Percentiles rank a stretch among this genome's conserved stretches.
These are phyloP conservation scores for Kwoniella heveanensis DNA, from an alignment of 768 basidiomycete genomes.

Conservation along the genomic window DNA sequence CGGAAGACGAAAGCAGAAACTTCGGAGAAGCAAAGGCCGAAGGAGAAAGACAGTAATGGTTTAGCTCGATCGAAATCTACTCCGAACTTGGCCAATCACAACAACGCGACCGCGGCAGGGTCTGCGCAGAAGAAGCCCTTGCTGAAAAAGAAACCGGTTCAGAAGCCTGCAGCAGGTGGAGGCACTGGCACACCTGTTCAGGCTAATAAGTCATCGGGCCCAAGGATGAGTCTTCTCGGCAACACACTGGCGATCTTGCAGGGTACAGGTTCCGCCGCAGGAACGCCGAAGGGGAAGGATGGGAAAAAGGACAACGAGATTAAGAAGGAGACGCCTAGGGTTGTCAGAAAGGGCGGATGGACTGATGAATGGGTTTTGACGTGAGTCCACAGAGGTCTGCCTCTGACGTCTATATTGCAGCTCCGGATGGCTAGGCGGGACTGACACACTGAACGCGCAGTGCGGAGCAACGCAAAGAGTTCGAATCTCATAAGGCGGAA, in stretches of 20 bases:
- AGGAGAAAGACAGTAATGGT: neutral
- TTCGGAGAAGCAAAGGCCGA: neutral
- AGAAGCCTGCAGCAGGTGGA: neutral
- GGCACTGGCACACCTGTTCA: neutral
- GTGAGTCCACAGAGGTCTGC: no score
- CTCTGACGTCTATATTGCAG: no score
- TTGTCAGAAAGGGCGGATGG: conserved; percentile 14
- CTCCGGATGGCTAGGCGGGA: no score
- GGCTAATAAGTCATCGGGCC: conserved; percentile 6
- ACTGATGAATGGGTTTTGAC: conserved; percentile 16
- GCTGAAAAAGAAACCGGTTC: conserved; percentile 3
- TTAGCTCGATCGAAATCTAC: conserved; percentile 11
- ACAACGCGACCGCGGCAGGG: no score
- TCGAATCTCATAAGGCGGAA: conserved; percentile 3
- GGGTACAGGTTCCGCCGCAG: conserved; percentile 8
- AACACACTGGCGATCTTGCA: conserved; percentile 21
- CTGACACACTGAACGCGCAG: neutral
- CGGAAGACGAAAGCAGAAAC: neutral
- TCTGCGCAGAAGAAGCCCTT: conserved; percentile 4
- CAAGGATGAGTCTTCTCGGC: conserved; percentile 12
- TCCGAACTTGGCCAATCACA: neutral
- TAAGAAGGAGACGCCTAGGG: conserved; percentile 3
- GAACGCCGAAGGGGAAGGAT: conserved; percentile 17
- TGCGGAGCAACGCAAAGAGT: conserved; percentile 15
- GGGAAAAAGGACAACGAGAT: conserved; percentile 3